A percentile compares a stretch with the other conserved stretches of the same genome.
Evolutionary conservation across 2,329 filamentous ascomycete genomes (phyloP).

Genomic region (Leptographium galeiforme): DNA sequence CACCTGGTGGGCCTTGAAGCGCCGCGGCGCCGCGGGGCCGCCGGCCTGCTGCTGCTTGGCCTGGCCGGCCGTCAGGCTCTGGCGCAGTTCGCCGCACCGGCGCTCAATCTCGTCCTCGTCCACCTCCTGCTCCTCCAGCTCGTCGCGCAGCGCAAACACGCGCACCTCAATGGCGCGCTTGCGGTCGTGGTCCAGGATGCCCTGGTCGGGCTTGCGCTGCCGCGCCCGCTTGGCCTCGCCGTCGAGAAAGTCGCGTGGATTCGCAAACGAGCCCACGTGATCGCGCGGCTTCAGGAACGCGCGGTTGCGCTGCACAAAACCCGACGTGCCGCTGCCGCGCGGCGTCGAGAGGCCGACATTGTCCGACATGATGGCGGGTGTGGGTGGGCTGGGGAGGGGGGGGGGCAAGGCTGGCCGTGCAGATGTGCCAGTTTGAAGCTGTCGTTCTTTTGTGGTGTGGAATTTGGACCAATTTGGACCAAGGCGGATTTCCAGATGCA

Average conservation of each 20-base stretch:
- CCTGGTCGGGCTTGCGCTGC: slow-evolving; percentile 75
- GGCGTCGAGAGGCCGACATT: slow-evolving; percentile 95
- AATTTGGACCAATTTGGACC: background rate
- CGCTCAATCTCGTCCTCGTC: slow-evolving; percentile 82
- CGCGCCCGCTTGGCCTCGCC: slow-evolving; percentile 58
- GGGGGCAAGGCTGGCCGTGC: background rate
- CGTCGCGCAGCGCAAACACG: slow-evolving; percentile 78
- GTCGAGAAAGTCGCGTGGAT: slow-evolving; percentile 60
- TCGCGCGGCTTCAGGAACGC: slow-evolving; percentile 80
- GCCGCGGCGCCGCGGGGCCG: slow-evolving; percentile 22
- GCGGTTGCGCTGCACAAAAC: slow-evolving; percentile 93
- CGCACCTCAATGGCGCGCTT: slow-evolving; percentile 86
- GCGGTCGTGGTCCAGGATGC: slow-evolving; percentile 87
- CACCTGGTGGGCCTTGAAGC: slow-evolving; percentile 82
- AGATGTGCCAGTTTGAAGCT: background rate
- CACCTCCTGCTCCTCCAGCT: slow-evolving; percentile 80
- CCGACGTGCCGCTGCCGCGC: slow-evolving; percentile 87
- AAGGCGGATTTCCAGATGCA: background rate
- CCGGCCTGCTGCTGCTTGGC: slow-evolving; percentile 16
- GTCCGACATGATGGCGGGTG: slow-evolving; percentile 58
- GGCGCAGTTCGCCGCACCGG: slow-evolving; percentile 52
- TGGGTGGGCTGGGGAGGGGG: background rate
- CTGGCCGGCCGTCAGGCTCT: slow-evolving; percentile 40
- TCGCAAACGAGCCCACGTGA: slow-evolving; percentile 53
- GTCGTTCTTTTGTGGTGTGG: background rate